These are phyloP conservation scores for Candida dubliniensis DNA, from an alignment of 1,139 yeast species.

Conservation along the genomic window DNA sequence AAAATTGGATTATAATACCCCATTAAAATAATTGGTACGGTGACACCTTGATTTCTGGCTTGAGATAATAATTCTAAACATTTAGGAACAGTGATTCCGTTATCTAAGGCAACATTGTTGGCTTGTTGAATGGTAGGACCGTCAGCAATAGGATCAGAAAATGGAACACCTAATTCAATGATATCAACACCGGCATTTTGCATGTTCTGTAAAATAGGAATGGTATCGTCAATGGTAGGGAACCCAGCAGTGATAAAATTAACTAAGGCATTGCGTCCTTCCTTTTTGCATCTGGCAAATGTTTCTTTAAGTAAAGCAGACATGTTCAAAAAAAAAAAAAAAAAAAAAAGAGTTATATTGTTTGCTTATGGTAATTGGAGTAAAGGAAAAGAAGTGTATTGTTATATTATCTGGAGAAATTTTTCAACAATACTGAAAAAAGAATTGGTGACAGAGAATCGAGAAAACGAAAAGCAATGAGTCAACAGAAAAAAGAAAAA, in stretches of 20 bases:
- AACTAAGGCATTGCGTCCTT: constrained; percentile 83
- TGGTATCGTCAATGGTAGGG: constrained; percentile 84
- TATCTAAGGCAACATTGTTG: constrained; percentile 72
- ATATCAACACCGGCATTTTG: constrained; percentile 96
- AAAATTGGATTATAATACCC: constrained; percentile 96
- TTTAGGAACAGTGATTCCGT: constrained; percentile 71
- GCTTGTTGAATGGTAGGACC: constrained; percentile 96
- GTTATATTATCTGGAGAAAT: too few species aligned
- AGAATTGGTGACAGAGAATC: too few species aligned
- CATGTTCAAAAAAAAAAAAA: constrained; percentile 37
- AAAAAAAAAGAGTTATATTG: too few species aligned
- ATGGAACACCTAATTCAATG: constrained; percentile 93
- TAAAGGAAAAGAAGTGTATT: too few species aligned
- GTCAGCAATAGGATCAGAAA: constrained; percentile 98
- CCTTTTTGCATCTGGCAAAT: constrained; percentile 67
- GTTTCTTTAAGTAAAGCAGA: constrained; percentile 68
- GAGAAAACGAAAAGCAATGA: too few species aligned
- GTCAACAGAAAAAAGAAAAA: too few species aligned
- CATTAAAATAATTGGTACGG: constrained; percentile 88
- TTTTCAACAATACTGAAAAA: too few species aligned
- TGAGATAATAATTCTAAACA: constrained; percentile 68
- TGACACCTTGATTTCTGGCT: constrained; percentile 82
- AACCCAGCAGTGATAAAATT: constrained; percentile 94
- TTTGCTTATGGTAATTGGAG: too few species aligned
- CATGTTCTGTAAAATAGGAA: constrained; percentile 81